phyloP scores from a whole-genome alignment of 1,139 yeast species.

The Debaryomyces sp. region DNA sequence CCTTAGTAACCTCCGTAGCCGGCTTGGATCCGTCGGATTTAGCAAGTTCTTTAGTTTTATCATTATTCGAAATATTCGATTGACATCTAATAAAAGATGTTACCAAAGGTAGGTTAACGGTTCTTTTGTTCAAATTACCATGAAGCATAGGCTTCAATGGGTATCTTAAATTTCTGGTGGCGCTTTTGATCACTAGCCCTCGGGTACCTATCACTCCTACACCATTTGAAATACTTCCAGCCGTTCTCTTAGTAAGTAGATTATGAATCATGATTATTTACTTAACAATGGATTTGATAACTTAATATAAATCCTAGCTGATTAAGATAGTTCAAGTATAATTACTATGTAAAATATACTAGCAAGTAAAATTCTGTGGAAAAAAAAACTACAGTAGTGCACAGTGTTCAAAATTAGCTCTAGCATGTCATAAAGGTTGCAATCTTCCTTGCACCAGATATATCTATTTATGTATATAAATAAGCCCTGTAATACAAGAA shows the following conservation, averaged over 20 bases:
- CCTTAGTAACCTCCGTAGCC: slow-evolving; percentile 7
- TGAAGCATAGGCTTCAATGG: slow-evolving; percentile 24
- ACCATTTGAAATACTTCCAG: slow-evolving; percentile 1
- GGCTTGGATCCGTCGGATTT: slow-evolving; percentile 3
- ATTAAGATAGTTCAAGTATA: background rate
- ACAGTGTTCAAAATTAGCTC: background rate
- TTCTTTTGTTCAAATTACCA: slow-evolving; percentile 13
- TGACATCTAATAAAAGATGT: slow-evolving; percentile 20
- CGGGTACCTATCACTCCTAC: background rate
- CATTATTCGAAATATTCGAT: slow-evolving; percentile 14
- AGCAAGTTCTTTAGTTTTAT: slow-evolving; percentile 14
- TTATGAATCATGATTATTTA: slow-evolving; percentile 2
- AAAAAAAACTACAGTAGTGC: slow-evolving; percentile 3
- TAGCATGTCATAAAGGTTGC: slow-evolving; percentile 1
- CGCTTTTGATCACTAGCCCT: slow-evolving; percentile 4
- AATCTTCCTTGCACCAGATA: background rate
- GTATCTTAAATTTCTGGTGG: slow-evolving; percentile 15
- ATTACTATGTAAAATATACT: background rate
- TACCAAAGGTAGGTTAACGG: slow-evolving; percentile 17
- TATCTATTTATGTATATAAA: background rate
- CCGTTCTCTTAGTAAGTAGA: background rate
- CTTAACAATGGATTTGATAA: slow-evolving; percentile 5
- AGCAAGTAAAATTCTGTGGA: slow-evolving; percentile 5
- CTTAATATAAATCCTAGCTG: slow-evolving; percentile 5
- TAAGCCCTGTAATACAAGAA: background rate